These are phyloP conservation scores for Colletotrichum sp. DNA, from an alignment of 2,329 filamentous ascomycete genomes.

Conservation along the genomic window DNA sequence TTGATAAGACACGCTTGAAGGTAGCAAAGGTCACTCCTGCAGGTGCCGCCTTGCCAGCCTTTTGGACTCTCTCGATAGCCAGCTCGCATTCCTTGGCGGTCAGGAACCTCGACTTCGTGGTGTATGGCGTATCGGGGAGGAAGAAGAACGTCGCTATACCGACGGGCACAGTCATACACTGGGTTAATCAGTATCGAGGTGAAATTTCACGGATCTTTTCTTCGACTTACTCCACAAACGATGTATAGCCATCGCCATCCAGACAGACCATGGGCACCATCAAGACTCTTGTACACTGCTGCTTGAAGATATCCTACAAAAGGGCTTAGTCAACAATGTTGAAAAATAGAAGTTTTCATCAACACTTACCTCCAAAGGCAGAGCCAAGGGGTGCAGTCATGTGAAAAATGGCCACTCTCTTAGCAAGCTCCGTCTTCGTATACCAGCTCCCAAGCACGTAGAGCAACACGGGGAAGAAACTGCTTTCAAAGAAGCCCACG, in stretches of 20 bases:
- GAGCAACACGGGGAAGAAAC: slow-evolving; percentile 27
- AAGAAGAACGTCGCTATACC: slow-evolving; percentile 2
- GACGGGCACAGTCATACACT: slow-evolving; percentile 25
- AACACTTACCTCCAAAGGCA: slow-evolving; percentile 49
- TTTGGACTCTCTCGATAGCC: slow-evolving; percentile 6
- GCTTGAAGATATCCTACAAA: slow-evolving; percentile 55
- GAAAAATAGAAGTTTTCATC: not conserved
- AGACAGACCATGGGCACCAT: slow-evolving; percentile 47
- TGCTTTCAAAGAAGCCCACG: slow-evolving; percentile 44
- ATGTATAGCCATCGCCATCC: slow-evolving; percentile 47
- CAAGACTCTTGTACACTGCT: slow-evolving; percentile 56
- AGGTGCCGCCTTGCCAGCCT: slow-evolving; percentile 19
- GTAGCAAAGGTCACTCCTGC: slow-evolving; percentile 19
- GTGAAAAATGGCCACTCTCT: slow-evolving; percentile 53
- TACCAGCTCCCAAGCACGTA: slow-evolving; percentile 52
- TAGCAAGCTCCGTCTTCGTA: slow-evolving; percentile 44
- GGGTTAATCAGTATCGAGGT: not conserved
- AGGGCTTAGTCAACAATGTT: not conserved
- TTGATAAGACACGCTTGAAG: slow-evolving; percentile 17
- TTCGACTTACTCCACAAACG: slow-evolving; percentile 35
- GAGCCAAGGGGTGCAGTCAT: slow-evolving; percentile 55
- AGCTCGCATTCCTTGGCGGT: slow-evolving; percentile 3
- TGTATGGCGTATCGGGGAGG: slow-evolving; percentile 15
- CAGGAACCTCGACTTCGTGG: not conserved
- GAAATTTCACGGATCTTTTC: not conserved